These are phyloP conservation scores for Camelina laxa DNA, from an alignment of 345 rosid genomes.

Conservation along the genomic window DNA sequence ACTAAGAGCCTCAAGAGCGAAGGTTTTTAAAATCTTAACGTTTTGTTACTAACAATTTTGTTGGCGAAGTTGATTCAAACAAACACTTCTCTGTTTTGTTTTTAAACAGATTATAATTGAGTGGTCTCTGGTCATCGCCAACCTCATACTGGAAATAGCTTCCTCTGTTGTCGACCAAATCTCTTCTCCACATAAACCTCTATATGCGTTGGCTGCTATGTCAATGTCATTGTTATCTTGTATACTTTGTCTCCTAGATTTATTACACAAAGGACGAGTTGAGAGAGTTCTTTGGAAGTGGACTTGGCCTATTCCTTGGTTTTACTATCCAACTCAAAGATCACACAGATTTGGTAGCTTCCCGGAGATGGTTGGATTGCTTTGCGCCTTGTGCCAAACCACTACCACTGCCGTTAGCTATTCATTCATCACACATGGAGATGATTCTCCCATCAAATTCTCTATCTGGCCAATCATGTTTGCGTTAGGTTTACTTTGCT, in stretches of 20 bases:
- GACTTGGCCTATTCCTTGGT: conserved; percentile 44
- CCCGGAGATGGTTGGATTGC: conserved; percentile 28
- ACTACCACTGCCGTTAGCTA: conserved; percentile 23
- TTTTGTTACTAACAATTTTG: neutral
- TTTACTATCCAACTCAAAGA: conserved; percentile 38
- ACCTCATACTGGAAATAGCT: conserved; percentile 32
- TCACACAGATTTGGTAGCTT: conserved; percentile 40
- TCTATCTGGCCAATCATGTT: conserved; percentile 40
- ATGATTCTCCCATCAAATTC: conserved; percentile 25
- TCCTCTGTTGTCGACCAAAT: conserved; percentile 29
- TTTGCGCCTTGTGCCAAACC: conserved; percentile 38
- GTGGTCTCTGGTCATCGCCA: conserved; percentile 32
- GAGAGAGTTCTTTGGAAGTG: conserved; percentile 42
- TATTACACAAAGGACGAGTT: conserved; percentile 36
- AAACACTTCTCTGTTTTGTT: neutral
- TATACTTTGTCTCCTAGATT: conserved; percentile 32
- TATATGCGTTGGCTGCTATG: conserved; percentile 30
- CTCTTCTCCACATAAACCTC: conserved; percentile 25
- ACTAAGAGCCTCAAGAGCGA: conserved; percentile 31
- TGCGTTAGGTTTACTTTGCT: conserved; percentile 30
- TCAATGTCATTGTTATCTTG: conserved; percentile 16
- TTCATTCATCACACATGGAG: conserved; percentile 17
- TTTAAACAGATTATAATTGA: conserved; percentile 24
- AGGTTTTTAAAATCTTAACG: conserved; percentile 20
- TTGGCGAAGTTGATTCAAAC: neutral